A percentile compares a stretch with the other conserved stretches of the same genome.
phyloP scores from a whole-genome alignment of 805 yeast genomes.

The Priceomyces carsonii region DNA sequence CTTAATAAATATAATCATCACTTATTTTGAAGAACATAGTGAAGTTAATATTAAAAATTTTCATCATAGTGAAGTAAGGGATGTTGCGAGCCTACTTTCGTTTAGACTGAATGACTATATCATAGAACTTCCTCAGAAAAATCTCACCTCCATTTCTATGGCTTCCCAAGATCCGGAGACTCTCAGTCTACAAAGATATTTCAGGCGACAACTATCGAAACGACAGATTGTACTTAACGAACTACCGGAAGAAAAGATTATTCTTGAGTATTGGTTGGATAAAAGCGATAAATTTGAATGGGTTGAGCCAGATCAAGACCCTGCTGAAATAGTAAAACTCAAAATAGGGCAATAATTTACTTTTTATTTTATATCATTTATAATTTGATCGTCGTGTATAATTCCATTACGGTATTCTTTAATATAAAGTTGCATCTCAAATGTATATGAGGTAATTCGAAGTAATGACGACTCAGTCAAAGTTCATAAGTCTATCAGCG shows the following conservation, averaged over 20 bases:
- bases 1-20: slow-evolving; percentile 32
- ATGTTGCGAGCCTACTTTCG: slow-evolving; percentile 15
- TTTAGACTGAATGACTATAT: slow-evolving; percentile 20
- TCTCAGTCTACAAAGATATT: slow-evolving; percentile 17
- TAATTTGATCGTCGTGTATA: not conserved
- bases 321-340: slow-evolving; percentile 33
- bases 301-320: slow-evolving; percentile 50
- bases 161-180: slow-evolving; percentile 7
- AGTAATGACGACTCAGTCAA: slow-evolving; percentile 6
- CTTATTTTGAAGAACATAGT: slow-evolving; percentile 43
- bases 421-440: not conserved
- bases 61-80: slow-evolving; percentile 32
- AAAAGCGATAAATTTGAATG: slow-evolving; percentile 39
- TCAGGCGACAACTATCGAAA: slow-evolving; percentile 20
- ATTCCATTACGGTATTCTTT: not conserved
- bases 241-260: slow-evolving; percentile 33
- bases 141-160: slow-evolving; percentile 1
- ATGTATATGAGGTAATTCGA: not conserved
- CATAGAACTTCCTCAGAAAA: slow-evolving; percentile 21
- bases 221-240: slow-evolving; percentile 39
- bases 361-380: not conserved
- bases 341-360: slow-evolving; percentile 10
- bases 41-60: slow-evolving; percentile 42
- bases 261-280: slow-evolving; percentile 37
- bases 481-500: slow-evolving; percentile 17